A percentile compares a stretch with the other conserved stretches of the same genome.
Evolutionary conservation across 768 basidiomycete species (phyloP).

Genomic region (Mycena amicta): DNA sequence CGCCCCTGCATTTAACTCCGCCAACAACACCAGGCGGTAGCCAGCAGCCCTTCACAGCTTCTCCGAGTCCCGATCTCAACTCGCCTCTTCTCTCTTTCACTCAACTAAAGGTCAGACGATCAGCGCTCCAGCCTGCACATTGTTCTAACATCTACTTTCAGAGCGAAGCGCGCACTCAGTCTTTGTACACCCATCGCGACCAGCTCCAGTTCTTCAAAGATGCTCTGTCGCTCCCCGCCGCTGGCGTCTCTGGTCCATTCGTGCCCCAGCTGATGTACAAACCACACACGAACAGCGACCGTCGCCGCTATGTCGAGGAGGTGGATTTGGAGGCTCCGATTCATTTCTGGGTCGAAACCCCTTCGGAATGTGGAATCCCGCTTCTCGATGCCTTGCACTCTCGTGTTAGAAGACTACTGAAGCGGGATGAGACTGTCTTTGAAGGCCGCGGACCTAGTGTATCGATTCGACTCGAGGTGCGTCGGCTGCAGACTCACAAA

Average conservation of each 20-base stretch:
- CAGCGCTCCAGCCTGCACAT: background rate
- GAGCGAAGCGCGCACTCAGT: conserved; percentile 25
- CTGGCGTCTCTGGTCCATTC: conserved; percentile 46
- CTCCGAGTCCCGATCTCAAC: conserved; percentile 15
- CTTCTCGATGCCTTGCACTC: conserved; percentile 66
- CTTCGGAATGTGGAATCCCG: conserved; percentile 61
- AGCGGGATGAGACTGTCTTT: conserved; percentile 70
- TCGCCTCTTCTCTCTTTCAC: conserved; percentile 14
- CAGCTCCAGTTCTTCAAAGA: conserved; percentile 49
- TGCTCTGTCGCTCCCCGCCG: conserved; percentile 39
- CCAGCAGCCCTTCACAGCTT: conserved; percentile 13
- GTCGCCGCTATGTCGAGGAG: conserved; percentile 75
- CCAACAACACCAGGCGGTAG: conserved; percentile 18
- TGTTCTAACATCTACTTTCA: conserved; percentile 14
- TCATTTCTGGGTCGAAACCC: conserved; percentile 57
- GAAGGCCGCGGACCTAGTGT: conserved; percentile 76
- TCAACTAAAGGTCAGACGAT: conserved; percentile 13
- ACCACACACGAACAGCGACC: conserved; percentile 77
- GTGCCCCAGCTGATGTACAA: conserved; percentile 74
- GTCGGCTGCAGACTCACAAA: conserved; percentile 19
- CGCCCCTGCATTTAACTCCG: conserved; percentile 17
- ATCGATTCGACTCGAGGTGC: conserved; percentile 75
- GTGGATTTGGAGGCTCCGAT: conserved; percentile 65
- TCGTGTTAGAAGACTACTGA: conserved; percentile 53
- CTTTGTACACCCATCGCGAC: conserved; percentile 44